A percentile compares a stretch with the other conserved stretches of the same genome.
Conservation (phyloP, 2,329 filamentous ascomycete genomes). For the Lachnellula subtilissima region DNA sequence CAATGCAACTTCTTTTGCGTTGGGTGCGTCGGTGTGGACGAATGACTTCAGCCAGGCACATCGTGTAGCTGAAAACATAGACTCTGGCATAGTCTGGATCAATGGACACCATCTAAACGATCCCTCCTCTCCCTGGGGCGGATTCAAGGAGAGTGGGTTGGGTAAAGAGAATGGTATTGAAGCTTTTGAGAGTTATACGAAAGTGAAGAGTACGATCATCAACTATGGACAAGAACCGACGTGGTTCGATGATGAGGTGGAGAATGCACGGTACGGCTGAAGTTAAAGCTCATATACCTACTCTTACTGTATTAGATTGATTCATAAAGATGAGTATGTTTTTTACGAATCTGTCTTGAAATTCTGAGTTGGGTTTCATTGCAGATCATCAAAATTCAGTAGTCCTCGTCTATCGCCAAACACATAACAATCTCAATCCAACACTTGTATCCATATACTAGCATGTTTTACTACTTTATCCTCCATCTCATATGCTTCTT, state of each 20-base stretch:
- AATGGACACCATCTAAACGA: constrained; percentile 63
- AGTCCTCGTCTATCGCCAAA: too few relatives aligned
- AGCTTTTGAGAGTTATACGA: constrained; percentile 55
- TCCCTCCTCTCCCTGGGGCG: constrained; percentile 48
- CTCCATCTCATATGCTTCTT: too few relatives aligned
- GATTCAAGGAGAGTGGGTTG: constrained; percentile 51
- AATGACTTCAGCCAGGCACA: constrained; percentile 53
- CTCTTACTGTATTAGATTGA: too few relatives aligned
- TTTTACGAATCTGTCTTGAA: too few relatives aligned
- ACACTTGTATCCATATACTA: too few relatives aligned
- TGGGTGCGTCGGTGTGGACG: constrained; percentile 91
- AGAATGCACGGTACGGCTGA: constrained; percentile 57
- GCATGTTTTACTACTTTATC: too few relatives aligned
- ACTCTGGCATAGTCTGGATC: constrained; percentile 80
- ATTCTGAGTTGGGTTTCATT: too few relatives aligned
- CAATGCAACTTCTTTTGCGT: constrained; percentile 74
- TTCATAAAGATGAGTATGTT: too few relatives aligned
- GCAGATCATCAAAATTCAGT: too few relatives aligned
- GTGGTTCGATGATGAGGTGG: constrained; percentile 60
- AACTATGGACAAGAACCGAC: constrained; percentile 54
- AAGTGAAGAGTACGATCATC: constrained; percentile 61
- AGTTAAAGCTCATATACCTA: neutral
- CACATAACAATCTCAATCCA: too few relatives aligned
- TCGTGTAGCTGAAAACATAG: constrained; percentile 61
- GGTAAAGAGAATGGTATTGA: constrained; percentile 68